Evolutionary conservation across 2,329 filamentous ascomycete genomes (phyloP), one percentile per base, ranked within the genome.

Genomic region (Chaetomium globosum): DNA sequence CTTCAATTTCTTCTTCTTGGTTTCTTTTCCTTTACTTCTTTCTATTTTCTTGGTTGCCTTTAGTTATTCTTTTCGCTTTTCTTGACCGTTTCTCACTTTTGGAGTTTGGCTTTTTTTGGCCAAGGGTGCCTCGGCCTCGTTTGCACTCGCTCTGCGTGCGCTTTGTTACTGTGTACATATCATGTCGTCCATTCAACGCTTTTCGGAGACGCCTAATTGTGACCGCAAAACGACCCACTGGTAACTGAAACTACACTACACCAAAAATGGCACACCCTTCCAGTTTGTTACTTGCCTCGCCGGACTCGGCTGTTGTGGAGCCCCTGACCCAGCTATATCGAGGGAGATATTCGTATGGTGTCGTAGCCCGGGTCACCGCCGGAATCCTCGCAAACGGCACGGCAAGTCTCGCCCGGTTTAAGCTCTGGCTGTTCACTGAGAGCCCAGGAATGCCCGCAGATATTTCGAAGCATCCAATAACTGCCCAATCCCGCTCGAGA

Each of bases 281-380:
- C 30, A 16, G 4, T 4, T 46, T 9, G 4, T 3, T 46, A 46
- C 55, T 26, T 46, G 33, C 39, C 28, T 9, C 2, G 2, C 21
- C 43, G 19, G 33, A 26, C 28, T 28, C 6, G 46, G 26, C 13
- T n/a, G 28, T 26, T 31, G 59, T 61, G 59, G 59, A 61, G 52
- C 60, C 52, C 39, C 36, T 57, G 30, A 52, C 60, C 60, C 43
- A 51, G 60, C 8, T 56, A 39, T 57, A 56, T 62, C 43, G 12
- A n/a, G 31, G 12, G 21, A 66, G 59, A 58, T 58, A 26, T 26
- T 26, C 26, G 26, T 26, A 65, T 67, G 67, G 66, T 67, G 65
- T 64, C 62, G 64, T 66, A 36, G 64, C 55, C 56, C 59, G 56
- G 46, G 64, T 52, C 43, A 28, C 23, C 30, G 19, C 53, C 4